Percentiles rank a stretch among this genome's conserved stretches.
These are phyloP conservation scores for Phytophthora pluvialis DNA, from an alignment of 352 stramenopile genomes.

Conservation along the genomic window DNA sequence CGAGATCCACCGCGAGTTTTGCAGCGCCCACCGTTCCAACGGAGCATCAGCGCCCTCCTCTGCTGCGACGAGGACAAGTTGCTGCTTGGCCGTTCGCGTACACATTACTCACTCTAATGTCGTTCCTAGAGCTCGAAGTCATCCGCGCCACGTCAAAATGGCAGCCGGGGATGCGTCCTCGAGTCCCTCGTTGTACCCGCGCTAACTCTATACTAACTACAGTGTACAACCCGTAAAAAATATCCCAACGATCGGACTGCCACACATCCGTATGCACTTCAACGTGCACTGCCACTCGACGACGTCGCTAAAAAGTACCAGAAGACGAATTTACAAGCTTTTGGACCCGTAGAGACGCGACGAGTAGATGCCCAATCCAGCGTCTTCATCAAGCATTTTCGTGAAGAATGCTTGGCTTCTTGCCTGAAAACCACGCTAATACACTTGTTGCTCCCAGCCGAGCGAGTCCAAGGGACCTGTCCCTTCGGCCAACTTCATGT, in stretches of 20 bases:
- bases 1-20: constrained; percentile 8
- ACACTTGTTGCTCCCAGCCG: too few species aligned
- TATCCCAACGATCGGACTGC: constrained; percentile 33
- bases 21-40: constrained; percentile 16
- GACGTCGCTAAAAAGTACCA: constrained; percentile 24
- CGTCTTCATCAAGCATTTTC: constrained; percentile 1
- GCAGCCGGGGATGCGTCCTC: constrained; percentile 11
- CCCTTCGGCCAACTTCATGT: constrained; percentile 1
- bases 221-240: constrained; percentile 19
- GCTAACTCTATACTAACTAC: constrained; percentile 8
- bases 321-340: constrained; percentile 21
- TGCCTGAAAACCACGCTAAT: not conserved
- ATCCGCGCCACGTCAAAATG: constrained; percentile 26
- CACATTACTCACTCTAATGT: constrained; percentile 31
- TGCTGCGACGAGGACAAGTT: constrained; percentile 16
- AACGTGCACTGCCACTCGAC: constrained; percentile 31
- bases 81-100: constrained; percentile 30
- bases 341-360: constrained; percentile 28
- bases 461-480: too few species aligned
- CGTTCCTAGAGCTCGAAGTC: constrained; percentile 15
- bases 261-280: constrained; percentile 26
- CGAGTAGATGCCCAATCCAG: constrained; percentile 11
- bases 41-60: not conserved
- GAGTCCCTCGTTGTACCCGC: constrained; percentile 22
- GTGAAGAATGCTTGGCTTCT: not conserved